Conservation (phyloP, 371 early-diverging fungal genomes). For the Lichtheimia ramosa region DNA sequence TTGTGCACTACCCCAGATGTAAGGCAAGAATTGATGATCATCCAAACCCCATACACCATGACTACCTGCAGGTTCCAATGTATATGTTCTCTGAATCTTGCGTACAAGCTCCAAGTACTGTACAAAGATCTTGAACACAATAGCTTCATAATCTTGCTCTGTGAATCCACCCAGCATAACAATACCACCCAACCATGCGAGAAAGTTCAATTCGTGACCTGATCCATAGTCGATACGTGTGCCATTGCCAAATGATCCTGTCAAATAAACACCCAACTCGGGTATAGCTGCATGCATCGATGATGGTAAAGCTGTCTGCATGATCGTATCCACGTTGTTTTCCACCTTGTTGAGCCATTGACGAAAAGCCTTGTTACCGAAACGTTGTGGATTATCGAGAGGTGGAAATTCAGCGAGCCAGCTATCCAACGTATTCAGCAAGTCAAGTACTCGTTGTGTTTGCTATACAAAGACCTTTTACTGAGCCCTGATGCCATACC, state of each 20-base stretch:
- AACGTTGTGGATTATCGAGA: conserved; percentile 67
- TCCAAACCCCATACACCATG: conserved; percentile 99
- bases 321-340: conserved; percentile 22
- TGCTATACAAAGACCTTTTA: conserved; percentile 28
- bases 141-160: conserved; percentile 63
- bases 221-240: conserved; percentile 99
- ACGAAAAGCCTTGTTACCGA: conserved; percentile 81
- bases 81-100: conserved; percentile 84
- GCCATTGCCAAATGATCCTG: conserved; percentile 87
- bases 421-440: conserved; percentile 64
- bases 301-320: conserved; percentile 38
- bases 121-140: conserved; percentile 77
- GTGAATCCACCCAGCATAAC: conserved; percentile 64
- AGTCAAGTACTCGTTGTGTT: conserved; percentile 50
- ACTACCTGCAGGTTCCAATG: conserved; percentile 97
- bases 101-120: conserved; percentile 86
- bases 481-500: background rate
- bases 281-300: conserved; percentile 48
- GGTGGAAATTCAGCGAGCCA: conserved; percentile 84
- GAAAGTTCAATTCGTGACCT: conserved; percentile 97
- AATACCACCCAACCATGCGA: conserved; percentile 86
- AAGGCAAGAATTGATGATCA: conserved; percentile 98
- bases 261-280: conserved; percentile 83
- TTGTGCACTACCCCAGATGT: conserved; percentile 93
- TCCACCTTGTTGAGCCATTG: conserved; percentile 61